Percentiles rank a stretch among this genome's conserved stretches.
Evolutionary conservation across 371 early-diverging fungal species (phyloP).

Genomic region (Phascolomyces articulosus): DNA sequence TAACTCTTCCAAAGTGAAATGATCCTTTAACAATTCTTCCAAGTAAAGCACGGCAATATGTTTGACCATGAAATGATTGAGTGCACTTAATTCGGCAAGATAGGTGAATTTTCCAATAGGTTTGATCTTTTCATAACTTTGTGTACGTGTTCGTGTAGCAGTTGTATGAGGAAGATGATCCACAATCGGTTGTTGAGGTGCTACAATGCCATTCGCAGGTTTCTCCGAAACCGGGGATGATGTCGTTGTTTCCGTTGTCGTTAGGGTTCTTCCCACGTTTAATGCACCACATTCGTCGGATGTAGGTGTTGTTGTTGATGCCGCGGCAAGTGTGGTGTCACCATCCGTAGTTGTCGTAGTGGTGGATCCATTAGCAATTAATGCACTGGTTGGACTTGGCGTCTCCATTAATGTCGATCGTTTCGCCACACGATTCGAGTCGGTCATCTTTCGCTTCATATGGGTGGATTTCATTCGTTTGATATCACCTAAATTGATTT

Average conservation of each 20-base stretch:
- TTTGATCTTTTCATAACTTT: slow-evolving; percentile 33
- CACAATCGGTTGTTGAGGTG: background rate
- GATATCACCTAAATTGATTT: slow-evolving; percentile 58
- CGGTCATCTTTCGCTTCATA: slow-evolving; percentile 57
- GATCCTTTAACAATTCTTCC: slow-evolving; percentile 69
- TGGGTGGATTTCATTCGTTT: slow-evolving; percentile 66
- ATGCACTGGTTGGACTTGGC: slow-evolving; percentile 42
- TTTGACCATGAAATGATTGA: slow-evolving; percentile 84
- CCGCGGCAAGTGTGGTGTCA: slow-evolving; percentile 1
- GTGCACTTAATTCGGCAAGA: slow-evolving; percentile 80
- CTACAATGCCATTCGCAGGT: background rate
- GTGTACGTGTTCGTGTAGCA: slow-evolving; percentile 9
- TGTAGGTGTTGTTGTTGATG: background rate
- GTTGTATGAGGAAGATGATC: too few relatives aligned
- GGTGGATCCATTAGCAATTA: slow-evolving; percentile 25
- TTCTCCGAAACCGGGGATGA: background rate
- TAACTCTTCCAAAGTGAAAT: slow-evolving; percentile 71
- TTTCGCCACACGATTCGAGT: slow-evolving; percentile 59
- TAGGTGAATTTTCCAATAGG: slow-evolving; percentile 58
- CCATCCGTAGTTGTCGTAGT: too few relatives aligned
- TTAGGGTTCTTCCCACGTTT: background rate
- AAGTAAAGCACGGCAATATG: slow-evolving; percentile 84
- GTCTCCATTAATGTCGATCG: slow-evolving; percentile 64
- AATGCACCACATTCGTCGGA: background rate
- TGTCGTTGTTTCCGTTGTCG: slow-evolving; percentile 4